phyloP scores from a whole-genome alignment of 495 filamentous ascomycete genomes.

The Aspergillus incahuasiensis region DNA sequence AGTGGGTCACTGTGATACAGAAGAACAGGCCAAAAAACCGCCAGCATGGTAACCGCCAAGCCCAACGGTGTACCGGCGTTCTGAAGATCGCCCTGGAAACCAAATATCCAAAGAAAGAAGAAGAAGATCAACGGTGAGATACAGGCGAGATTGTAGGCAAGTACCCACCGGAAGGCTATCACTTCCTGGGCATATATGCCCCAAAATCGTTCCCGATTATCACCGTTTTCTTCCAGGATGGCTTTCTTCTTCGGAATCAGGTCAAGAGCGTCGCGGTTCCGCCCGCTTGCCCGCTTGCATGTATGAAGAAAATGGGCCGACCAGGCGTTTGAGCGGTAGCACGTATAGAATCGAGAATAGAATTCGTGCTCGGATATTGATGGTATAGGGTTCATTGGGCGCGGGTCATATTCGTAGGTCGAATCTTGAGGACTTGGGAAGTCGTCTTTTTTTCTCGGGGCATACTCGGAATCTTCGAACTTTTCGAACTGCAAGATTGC shows the following conservation, averaged over 20 bases:
- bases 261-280: neutral
- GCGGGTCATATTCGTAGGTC: neutral
- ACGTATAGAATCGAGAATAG: constrained; percentile 22
- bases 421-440: neutral
- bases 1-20: no score
- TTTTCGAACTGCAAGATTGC: constrained; percentile 2
- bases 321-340: constrained; percentile 9
- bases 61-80: no score
- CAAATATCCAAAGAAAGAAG: constrained; percentile 10
- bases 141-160: constrained; percentile 15
- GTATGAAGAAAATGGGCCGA: constrained; percentile 4
- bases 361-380: constrained; percentile 23
- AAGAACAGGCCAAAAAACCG: no score
- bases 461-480: neutral
- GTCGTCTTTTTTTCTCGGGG: neutral
- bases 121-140: constrained; percentile 8
- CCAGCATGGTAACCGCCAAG: no score
- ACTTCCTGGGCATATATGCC: constrained; percentile 15
- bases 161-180: constrained; percentile 6
- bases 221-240: neutral
- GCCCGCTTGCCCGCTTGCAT: constrained; percentile 1
- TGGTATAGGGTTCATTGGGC: constrained; percentile 15
- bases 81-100: neutral
- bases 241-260: neutral
- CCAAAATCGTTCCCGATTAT: constrained; percentile 16